Base-by-base conservation (phyloP, 192 early-diverging fungal species). In the Gorgonomyces haynaldii region DNA sequence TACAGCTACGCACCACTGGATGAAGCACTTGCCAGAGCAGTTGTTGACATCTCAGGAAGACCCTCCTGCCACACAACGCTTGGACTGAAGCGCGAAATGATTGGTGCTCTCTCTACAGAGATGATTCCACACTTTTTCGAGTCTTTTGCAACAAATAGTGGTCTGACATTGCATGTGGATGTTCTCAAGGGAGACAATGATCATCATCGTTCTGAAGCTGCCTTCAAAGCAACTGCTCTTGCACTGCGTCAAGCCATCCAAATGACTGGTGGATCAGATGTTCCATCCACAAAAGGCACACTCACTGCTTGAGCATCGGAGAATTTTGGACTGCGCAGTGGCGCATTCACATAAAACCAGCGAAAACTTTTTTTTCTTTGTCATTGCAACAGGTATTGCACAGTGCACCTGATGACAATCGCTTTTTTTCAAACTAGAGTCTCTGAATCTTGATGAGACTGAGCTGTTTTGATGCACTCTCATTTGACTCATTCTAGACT, bases 71-170 rank as follows among this genome's bases (percentile, higher is more conserved):
- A 63, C 26, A 78, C 94, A 27, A 81, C 92, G 45, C 61, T 99
- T 50, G 85, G 82, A 0, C 62, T 99, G 44, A 91, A 88, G 58
- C 72, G 96, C 17, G 91, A 96, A 64, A 85, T 76, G 69, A 76
- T 99, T 28, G 94, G 96, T 1, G 57, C 72, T 4, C 58, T 99
- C 47, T 89, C 85, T 12, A 88, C 84, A 54, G 96, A 99, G 58
- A 99, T 99, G 96, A 87, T 99, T 53, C 94, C 96, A 24, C 96
- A 97, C 53, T 84, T 99, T 21, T 67, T 99, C 37, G 70, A 84
- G 56, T 88, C 84, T 22, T 96, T 99, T 77, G 88, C 94, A 0
- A 81, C 79, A 26, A 73, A 78, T 13, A 92, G 87, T 4, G 89
- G 88, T 4, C 83, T 99, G 41, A 99, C 96, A 2, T 67, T 99